Conservation (phyloP, 2,329 filamentous ascomycete species). For the Penicillium sp. region DNA sequence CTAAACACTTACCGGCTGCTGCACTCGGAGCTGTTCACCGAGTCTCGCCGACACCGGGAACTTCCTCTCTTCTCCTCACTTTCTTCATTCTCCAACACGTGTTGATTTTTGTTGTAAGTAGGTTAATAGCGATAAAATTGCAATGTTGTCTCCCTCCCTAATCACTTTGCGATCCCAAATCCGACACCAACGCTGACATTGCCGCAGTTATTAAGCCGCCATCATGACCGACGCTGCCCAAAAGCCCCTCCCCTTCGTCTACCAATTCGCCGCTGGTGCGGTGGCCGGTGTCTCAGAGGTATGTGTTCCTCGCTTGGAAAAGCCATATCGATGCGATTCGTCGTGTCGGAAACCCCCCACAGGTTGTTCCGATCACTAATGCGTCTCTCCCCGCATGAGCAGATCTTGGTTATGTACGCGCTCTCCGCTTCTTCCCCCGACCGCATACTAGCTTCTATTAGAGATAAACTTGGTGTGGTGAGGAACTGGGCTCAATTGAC, state of each 20-base stretch:
- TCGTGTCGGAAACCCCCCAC: neutral
- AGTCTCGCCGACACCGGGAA: conserved; percentile 23
- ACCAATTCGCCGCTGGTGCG: conserved; percentile 94
- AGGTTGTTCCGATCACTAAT: conserved; percentile 17
- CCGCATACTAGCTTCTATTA: neutral
- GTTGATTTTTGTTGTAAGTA: conserved; percentile 6
- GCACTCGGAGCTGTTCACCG: conserved; percentile 17
- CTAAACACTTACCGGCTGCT: conserved; percentile 4
- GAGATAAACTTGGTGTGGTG: neutral
- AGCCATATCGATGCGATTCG: neutral
- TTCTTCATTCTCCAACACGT: conserved; percentile 3
- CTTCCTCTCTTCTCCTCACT: conserved; percentile 4
- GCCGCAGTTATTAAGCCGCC: conserved; percentile 20
- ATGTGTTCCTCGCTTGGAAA: conserved; percentile 39
- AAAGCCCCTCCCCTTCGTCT: conserved; percentile 82
- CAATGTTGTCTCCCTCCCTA: neutral
- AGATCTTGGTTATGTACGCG: conserved; percentile 32
- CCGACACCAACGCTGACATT: conserved; percentile 3
- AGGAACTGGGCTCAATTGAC: conserved; percentile 8
- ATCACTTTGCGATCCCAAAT: neutral
- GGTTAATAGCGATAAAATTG: neutral
- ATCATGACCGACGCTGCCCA: conserved; percentile 58
- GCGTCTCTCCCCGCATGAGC: conserved; percentile 19
- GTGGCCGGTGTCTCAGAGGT: conserved; percentile 98
- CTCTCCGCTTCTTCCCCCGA: neutral